phyloP scores from a whole-genome alignment of 148 eudicot species.

The Rhododendron ovatum region DNA sequence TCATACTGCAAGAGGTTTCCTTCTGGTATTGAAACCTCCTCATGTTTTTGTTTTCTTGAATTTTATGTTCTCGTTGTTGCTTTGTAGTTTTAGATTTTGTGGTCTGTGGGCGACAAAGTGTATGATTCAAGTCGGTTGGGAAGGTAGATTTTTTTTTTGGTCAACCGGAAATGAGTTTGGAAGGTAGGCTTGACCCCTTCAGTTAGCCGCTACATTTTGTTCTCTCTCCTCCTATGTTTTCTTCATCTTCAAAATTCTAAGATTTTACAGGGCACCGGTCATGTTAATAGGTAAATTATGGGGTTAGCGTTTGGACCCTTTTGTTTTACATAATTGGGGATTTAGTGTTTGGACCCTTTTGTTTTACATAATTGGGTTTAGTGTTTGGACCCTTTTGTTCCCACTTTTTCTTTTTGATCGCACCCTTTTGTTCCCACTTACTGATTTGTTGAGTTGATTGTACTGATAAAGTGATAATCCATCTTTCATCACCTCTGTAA shows the following conservation, averaged over 20 bases:
- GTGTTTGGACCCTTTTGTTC: background rate
- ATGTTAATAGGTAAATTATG: background rate
- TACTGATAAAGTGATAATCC: background rate
- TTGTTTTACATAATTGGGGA: background rate
- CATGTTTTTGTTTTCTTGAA: background rate
- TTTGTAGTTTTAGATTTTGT: background rate
- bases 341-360: background rate
- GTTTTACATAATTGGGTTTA: background rate
- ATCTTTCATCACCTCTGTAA: background rate
- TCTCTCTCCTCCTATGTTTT: background rate
- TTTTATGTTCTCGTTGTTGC: background rate
- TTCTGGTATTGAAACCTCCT: background rate
- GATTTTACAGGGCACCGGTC: background rate
- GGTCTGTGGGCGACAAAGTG: background rate
- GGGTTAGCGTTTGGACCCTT: background rate
- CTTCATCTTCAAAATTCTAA: background rate
- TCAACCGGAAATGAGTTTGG: too few species aligned
- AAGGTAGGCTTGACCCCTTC: background rate
- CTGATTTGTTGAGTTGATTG: background rate
- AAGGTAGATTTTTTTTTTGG: background rate
- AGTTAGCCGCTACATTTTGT: background rate
- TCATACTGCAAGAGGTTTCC: constrained; percentile 14
- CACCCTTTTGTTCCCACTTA: background rate
- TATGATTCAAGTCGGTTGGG: background rate
- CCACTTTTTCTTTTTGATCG: background rate